Evolutionary conservation across 352 stramenopile genomes (phyloP).

Genomic region (Halophytophthora polymorphica): DNA sequence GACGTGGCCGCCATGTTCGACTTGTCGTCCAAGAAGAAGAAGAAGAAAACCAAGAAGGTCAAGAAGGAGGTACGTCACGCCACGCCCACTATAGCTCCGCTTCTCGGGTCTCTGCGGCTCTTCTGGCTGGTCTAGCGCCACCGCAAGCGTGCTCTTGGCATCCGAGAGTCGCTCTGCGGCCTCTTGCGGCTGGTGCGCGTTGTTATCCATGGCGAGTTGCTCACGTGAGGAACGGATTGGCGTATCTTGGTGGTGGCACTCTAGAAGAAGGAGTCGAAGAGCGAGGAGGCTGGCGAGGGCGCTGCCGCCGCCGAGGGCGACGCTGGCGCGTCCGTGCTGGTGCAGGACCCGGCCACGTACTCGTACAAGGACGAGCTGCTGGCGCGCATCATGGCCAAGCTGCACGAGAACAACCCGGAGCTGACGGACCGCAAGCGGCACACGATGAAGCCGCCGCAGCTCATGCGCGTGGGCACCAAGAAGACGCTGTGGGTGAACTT

Average conservation of each 20-base stretch:
- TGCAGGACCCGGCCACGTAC: constrained; percentile 91
- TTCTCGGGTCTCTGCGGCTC: no score
- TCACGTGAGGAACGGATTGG: background rate
- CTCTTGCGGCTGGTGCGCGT: background rate
- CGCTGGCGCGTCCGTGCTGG: constrained; percentile 53
- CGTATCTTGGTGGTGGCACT: background rate
- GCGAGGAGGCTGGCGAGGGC: constrained; percentile 19
- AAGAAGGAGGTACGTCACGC: constrained; percentile 68
- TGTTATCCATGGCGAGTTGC: no score
- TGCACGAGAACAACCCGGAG: constrained; percentile 96
- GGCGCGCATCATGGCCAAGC: constrained; percentile 91
- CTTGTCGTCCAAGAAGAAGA: constrained; percentile 75
- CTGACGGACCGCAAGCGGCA: constrained; percentile 94
- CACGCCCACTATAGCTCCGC: no score
- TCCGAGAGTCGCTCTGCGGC: background rate
- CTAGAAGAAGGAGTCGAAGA: constrained; percentile 59
- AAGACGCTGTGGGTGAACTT: constrained; percentile 99
- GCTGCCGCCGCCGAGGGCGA: constrained; percentile 29
- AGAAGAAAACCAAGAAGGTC: constrained; percentile 92
- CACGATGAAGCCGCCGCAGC: constrained; percentile 88
- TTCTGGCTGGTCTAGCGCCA: no score
- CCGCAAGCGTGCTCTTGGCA: no score
- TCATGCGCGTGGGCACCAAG: constrained; percentile 93
- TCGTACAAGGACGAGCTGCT: constrained; percentile 95
- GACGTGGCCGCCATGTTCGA: constrained; percentile 91